A percentile compares a stretch with the other conserved stretches of the same genome.
Evolutionary conservation across 352 stramenopile species (phyloP).

Genomic region (Pythium rishiriense): DNA sequence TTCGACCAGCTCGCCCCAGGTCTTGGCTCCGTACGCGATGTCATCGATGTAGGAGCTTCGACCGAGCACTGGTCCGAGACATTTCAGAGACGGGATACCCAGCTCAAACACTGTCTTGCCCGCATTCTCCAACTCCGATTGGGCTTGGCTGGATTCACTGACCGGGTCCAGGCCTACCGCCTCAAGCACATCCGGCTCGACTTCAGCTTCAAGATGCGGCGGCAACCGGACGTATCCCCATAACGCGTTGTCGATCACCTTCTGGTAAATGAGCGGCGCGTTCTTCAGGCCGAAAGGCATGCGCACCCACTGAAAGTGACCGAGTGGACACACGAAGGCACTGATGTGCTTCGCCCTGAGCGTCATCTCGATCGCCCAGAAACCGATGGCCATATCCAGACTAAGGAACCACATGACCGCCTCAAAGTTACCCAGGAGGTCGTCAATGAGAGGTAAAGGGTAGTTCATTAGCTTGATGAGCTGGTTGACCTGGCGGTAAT

Average conservation of each 20-base stretch:
- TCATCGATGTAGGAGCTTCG: constrained; percentile 20
- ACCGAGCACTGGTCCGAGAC: constrained; percentile 8
- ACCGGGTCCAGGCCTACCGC: too few relatives aligned
- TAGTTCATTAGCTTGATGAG: constrained; percentile 21
- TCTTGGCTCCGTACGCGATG: constrained; percentile 1
- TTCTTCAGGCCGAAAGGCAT: constrained; percentile 30
- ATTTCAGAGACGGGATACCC: background rate
- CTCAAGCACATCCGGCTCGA: constrained; percentile 13
- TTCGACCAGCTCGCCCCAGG: constrained; percentile 8
- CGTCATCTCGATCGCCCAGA: constrained; percentile 16
- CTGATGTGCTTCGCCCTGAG: background rate
- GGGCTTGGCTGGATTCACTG: too few relatives aligned
- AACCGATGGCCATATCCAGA: constrained; percentile 16
- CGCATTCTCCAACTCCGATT: too few relatives aligned
- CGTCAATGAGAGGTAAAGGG: constrained; percentile 13
- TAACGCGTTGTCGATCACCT: constrained; percentile 19
- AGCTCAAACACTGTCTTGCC: constrained; percentile 5
- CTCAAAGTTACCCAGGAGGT: constrained; percentile 15
- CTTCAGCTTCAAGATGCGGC: constrained; percentile 9
- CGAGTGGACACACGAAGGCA: constrained; percentile 25
- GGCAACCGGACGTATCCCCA: constrained; percentile 18
- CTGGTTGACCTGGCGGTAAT: constrained; percentile 14
- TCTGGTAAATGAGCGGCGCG: constrained; percentile 21
- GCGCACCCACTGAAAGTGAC: constrained; percentile 24
- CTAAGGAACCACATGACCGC: constrained; percentile 7